Conservation (phyloP, 495 filamentous ascomycete genomes). For the Aspergillus wentii region DNA sequence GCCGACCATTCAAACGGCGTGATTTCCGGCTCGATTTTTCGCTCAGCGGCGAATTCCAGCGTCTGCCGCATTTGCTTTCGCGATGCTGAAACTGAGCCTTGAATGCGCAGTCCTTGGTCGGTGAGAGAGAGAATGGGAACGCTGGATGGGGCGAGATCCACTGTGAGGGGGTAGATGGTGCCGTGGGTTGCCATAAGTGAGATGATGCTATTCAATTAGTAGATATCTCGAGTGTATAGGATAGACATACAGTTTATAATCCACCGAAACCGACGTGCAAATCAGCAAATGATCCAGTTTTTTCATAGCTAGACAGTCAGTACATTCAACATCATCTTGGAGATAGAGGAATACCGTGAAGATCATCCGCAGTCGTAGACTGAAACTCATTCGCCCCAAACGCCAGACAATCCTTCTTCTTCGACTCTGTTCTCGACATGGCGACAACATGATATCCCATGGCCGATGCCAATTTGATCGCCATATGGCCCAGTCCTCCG, state of each 20-base stretch:
- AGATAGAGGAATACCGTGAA: not conserved
- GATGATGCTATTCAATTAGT: too few relatives aligned
- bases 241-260: too few relatives aligned
- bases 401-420: slow-evolving; percentile 42
- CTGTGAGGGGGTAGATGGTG: slow-evolving; percentile 49
- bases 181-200: slow-evolving; percentile 43
- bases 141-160: slow-evolving; percentile 34
- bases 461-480: slow-evolving; percentile 47
- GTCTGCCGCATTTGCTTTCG: slow-evolving; percentile 34
- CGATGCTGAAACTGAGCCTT: slow-evolving; percentile 42
- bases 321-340: too few relatives aligned
- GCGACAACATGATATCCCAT: slow-evolving; percentile 48
- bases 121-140: slow-evolving; percentile 45
- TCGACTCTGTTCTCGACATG: slow-evolving; percentile 38
- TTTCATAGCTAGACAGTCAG: too few relatives aligned
- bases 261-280: not conserved
- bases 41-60: slow-evolving; percentile 45
- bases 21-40: slow-evolving; percentile 42
- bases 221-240: too few relatives aligned
- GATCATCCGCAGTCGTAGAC: not conserved
- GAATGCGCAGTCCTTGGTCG: slow-evolving; percentile 36
- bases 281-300: not conserved
- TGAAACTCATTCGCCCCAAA: slow-evolving; percentile 44
- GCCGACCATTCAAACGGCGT: slow-evolving; percentile 47
- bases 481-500: slow-evolving; percentile 50